Base-by-base conservation (phyloP, 345 rosid genomes). In the Erodium maritimum region DNA sequence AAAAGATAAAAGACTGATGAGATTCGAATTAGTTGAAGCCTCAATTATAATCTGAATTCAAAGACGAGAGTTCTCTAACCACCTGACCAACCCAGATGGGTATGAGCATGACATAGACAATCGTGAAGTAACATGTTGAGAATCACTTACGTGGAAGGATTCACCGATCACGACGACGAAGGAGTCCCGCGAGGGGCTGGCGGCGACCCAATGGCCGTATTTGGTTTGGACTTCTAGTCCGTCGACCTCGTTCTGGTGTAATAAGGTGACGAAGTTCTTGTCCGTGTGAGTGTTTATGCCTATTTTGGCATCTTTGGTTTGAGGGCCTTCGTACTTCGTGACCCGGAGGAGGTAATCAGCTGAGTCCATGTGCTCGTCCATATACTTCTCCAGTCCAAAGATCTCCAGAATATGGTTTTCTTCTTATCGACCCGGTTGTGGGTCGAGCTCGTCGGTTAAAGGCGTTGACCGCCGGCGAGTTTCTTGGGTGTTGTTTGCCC, bases 261-360 rank as follows among this genome's bases (percentile, higher is more conserved):
- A 73, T 51, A 84, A 77, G 29, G 90, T 84, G 22, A 84, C 76
- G 0, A 84, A 60, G 71, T 79, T 84, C 62, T 79, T 84, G 63
- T 84, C 85, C 0, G 85, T 79, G 54, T 81, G 90, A 25, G 72
- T 50, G 5, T 53, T 57, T 17, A 79, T 56, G 1, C 90, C 90
- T n/a, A 81, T 5, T 63, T 77, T 69, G 0, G 73, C 73, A 18
- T 81, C 85, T 21, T 65, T 60, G 20, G 85, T 77, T 5, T 76
- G 66, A 21, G 85, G 83, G 17, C 75, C 87, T n/a, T n/a, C 67
- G 60, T 84, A 84, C 52, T 80, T 84, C 83, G 75, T 84, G 18
- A 79, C 65, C 42, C 85, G 65, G 0, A 81, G 66, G 53, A 84
- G 83, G 67, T 81, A 79, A 37, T 71, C 68, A 0, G 87, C 77